Conservation (phyloP, 345 rosid genomes). For the Rhizophora mangle region DNA sequence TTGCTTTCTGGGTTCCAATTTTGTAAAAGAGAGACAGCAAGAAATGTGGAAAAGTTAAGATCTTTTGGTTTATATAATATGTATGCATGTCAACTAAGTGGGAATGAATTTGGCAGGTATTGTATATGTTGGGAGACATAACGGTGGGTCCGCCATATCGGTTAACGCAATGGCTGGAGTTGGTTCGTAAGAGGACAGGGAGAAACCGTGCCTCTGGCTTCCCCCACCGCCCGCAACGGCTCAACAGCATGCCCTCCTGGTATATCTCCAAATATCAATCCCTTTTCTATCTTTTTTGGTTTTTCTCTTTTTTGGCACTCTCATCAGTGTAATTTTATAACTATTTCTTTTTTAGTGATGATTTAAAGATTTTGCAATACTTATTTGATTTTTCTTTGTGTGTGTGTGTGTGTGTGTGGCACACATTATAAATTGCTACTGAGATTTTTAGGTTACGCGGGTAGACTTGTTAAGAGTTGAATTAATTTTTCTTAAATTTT, state of each 20-base stretch:
- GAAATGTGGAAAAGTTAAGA: no score
- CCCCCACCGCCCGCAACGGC: constrained; percentile 61
- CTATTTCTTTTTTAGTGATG: no score
- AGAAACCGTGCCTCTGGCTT: constrained; percentile 76
- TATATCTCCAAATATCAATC: background rate
- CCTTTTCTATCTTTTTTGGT: background rate
- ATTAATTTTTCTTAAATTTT: background rate
- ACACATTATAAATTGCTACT: background rate
- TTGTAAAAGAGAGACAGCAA: background rate
- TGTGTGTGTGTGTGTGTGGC: no score
- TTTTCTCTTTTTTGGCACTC: no score
- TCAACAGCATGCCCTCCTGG: constrained; percentile 47
- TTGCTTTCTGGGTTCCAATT: background rate
- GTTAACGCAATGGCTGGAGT: constrained; percentile 94
- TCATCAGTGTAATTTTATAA: no score
- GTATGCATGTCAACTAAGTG: no score
- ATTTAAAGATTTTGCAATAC: no score
- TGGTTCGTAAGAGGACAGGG: constrained; percentile 92
- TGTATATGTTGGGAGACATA: constrained; percentile 98
- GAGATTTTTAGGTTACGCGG: background rate
- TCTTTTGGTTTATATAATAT: no score
- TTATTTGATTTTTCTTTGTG: no score
- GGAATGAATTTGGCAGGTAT: constrained; percentile 44
- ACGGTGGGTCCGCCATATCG: constrained; percentile 78
- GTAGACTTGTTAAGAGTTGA: background rate